Base-by-base conservation (phyloP, 2,329 filamentous ascomycete species). In the Pestalotiopsis sp. region DNA sequence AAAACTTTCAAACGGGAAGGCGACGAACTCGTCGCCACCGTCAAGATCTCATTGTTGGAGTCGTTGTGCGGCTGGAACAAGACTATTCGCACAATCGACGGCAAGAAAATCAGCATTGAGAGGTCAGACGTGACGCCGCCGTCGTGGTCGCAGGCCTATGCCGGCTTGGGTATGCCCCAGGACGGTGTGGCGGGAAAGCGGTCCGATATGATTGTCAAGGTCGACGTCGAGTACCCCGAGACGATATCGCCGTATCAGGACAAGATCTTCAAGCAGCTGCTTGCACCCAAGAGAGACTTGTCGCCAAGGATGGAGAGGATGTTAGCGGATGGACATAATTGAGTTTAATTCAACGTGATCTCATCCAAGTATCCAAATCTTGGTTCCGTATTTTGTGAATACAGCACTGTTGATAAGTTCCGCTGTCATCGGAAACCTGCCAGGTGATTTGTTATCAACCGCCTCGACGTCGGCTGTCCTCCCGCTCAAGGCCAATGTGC, bases 181-280 rank as follows among this genome's bases (percentile, higher is more conserved):
- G 23, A 36, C 1, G 39, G n/a, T n/a, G 3, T 41, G 36, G 14
- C 7, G 5, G n/a, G 23, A 17, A n/a, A 41, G 20, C 31, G 39
- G n/a, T 64, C 62, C n/a, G 11, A 64, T 6, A 20, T 64, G 12
- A 20, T 45, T 4, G n/a, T 64, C 62, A 41, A 45, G 20, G 62
- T 64, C 6, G 39, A 45, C n/a, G 45, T 64, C 36, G 45, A 64
- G 62, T 64, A 64, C 23, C 62, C 62, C 7, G 62, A 64, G 38
- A 9, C 38, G n/a, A 45, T 64, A 64, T 64, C 62, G 1, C 31
- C 39, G 0, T 41, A 64, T 3, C 62, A 64, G 38, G 45, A 64
- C 38, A 64, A 64, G 23, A 45, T 49, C 13, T 49, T 64, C n/a
- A 41, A 64, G 62, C 57, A 36, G 23, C 11, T 59, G 6, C 57